Conservation (phyloP, 2,329 filamentous ascomycete genomes). For the Ophiosphaerella narmari region DNA sequence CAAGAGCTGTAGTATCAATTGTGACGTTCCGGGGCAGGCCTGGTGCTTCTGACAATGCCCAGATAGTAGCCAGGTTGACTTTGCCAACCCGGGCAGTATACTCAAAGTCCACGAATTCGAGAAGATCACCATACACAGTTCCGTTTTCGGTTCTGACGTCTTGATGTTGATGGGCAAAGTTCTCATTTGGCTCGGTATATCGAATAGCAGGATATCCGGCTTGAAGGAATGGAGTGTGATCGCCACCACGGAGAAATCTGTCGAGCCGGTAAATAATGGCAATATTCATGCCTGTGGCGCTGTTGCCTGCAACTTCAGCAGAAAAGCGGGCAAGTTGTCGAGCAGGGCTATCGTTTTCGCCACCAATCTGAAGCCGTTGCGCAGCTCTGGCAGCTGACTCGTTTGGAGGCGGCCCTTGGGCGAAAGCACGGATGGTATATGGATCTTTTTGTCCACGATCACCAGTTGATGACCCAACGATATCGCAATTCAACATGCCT, state of each 20-base stretch:
- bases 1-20: conserved; percentile 52
- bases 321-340: conserved; percentile 61
- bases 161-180: conserved; percentile 64
- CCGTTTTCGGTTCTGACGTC: conserved; percentile 56
- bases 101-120: conserved; percentile 62
- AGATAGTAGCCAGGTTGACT: conserved; percentile 61
- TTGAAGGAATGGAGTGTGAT: conserved; percentile 60
- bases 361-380: conserved; percentile 47
- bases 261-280: conserved; percentile 62
- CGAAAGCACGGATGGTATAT: conserved; percentile 61
- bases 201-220: conserved; percentile 61
- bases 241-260: conserved; percentile 61
- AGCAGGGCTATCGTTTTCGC: conserved; percentile 61
- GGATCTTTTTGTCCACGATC: conserved; percentile 54
- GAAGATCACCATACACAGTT: conserved; percentile 60
- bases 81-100: conserved; percentile 59
- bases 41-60: conserved; percentile 59
- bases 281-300: conserved; percentile 59
- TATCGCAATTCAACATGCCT: conserved; percentile 63
- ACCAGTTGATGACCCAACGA: conserved; percentile 58
- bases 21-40: conserved; percentile 56
- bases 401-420: conserved; percentile 53
- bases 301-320: conserved; percentile 59
- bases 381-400: conserved; percentile 48
- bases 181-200: conserved; percentile 63